Conservation (phyloP, 2,329 filamentous ascomycete species). For the Paecilomyces fulvus region DNA sequence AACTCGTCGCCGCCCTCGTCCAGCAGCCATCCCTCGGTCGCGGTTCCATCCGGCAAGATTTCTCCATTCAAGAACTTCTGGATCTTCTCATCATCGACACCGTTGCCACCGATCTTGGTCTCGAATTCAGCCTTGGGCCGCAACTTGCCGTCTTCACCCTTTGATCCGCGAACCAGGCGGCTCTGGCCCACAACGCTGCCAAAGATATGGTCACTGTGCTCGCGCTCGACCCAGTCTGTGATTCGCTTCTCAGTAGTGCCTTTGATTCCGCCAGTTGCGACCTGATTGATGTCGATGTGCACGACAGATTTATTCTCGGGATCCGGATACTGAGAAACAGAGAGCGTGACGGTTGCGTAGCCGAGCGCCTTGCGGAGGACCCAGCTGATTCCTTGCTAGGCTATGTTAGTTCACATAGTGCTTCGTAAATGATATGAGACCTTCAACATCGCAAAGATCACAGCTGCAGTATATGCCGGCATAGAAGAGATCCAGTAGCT, state of each 20-base stretch:
- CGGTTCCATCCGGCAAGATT: constrained; percentile 44
- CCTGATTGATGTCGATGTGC: constrained; percentile 66
- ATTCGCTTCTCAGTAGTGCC: constrained; percentile 53
- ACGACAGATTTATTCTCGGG: constrained; percentile 35
- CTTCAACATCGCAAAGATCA: not conserved
- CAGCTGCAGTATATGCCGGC: not conserved
- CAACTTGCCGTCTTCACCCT: constrained; percentile 30
- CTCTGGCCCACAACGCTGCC: constrained; percentile 58
- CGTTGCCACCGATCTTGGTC: constrained; percentile 28
- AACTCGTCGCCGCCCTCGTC: constrained; percentile 40
- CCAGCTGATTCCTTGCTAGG: constrained; percentile 60
- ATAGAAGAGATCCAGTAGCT: not conserved
- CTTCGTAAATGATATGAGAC: not conserved
- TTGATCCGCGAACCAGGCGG: constrained; percentile 37
- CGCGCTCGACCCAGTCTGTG: constrained; percentile 51
- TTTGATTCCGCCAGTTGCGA: constrained; percentile 60
- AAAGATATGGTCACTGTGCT: constrained; percentile 72
- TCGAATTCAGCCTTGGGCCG: constrained; percentile 26
- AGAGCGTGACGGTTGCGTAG: constrained; percentile 60
- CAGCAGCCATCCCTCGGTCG: constrained; percentile 52
- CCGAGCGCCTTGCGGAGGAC: constrained; percentile 63
- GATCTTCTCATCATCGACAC: constrained; percentile 30
- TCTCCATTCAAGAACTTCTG: constrained; percentile 32
- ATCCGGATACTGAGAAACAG: constrained; percentile 48
- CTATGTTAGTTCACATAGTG: constrained; percentile 5